Conservation (phyloP, 2,329 filamentous ascomycete species). For the Fusarium papillatum region DNA sequence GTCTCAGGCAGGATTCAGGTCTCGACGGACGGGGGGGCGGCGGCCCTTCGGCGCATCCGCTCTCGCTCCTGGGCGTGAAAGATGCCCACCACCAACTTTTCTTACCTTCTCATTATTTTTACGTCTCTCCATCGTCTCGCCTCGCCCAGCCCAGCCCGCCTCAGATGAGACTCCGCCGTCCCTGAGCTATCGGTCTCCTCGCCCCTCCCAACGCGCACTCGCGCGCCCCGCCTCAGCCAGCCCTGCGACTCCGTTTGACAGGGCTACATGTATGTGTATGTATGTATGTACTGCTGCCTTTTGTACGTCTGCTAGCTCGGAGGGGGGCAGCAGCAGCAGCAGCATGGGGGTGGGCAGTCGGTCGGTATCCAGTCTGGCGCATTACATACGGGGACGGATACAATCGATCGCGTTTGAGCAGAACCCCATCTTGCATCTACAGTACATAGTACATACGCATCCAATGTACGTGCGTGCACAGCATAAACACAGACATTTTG, state of each 20-base stretch:
- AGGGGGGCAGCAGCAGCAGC: neutral
- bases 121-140: constrained; percentile 18
- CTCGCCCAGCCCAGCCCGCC: constrained; percentile 35
- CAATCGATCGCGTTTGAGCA: constrained; percentile 27
- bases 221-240: constrained; percentile 19
- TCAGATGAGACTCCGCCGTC: constrained; percentile 38
- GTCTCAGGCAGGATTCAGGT: constrained; percentile 33
- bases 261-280: constrained; percentile 11
- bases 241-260: constrained; percentile 29
- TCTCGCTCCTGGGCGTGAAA: neutral
- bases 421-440: constrained; percentile 40
- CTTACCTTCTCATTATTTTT: neutral
- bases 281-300: neutral
- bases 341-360: neutral
- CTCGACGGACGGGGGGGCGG: constrained; percentile 11
- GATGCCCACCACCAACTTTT: neutral
- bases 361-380: constrained; percentile 13
- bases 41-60: constrained; percentile 2
- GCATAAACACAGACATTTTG: constrained; percentile 32
- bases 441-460: constrained; percentile 5
- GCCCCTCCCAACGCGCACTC: neutral
- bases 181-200: neutral
- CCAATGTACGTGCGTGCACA: constrained; percentile 30
- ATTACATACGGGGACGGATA: constrained; percentile 4
- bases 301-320: constrained; percentile 1